Evolutionary conservation across 371 early-diverging fungal genomes (phyloP).

Genomic region (Haplosporangium sp.): DNA sequence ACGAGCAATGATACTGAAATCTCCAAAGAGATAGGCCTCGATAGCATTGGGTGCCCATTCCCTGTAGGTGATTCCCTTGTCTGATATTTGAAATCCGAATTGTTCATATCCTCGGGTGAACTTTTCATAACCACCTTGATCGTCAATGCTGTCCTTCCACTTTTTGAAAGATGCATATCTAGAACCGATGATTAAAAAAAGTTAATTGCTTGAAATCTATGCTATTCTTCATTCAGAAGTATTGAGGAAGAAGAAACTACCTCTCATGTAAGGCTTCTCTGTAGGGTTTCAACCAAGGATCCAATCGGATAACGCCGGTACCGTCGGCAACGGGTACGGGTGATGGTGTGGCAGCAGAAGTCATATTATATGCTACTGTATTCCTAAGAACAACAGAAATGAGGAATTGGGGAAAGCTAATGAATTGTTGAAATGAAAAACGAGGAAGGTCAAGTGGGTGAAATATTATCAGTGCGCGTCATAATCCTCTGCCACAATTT

Average conservation of each 20-base stretch:
- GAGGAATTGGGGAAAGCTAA: not conserved
- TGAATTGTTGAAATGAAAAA: not conserved
- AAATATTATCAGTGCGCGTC: too few species aligned
- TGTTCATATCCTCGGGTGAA: conserved; percentile 85
- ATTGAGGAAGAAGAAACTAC: conserved; percentile 41
- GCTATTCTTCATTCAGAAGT: too few species aligned
- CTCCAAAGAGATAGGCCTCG: conserved; percentile 89
- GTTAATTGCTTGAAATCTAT: too few species aligned
- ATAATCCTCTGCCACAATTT: too few species aligned
- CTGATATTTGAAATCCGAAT: conserved; percentile 79
- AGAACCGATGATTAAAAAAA: not conserved
- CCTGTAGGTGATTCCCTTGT: conserved; percentile 80
- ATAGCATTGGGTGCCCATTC: conserved; percentile 96
- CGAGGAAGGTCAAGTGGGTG: not conserved
- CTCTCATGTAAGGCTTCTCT: conserved; percentile 67
- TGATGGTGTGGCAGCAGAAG: not conserved
- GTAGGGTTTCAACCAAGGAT: conserved; percentile 81
- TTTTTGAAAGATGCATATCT: conserved; percentile 69
- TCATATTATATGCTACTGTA: not conserved
- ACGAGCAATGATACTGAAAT: conserved; percentile 77
- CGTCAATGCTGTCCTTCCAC: conserved; percentile 78
- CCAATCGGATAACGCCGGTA: conserved; percentile 73
- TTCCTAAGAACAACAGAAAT: not conserved
- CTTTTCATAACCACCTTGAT: conserved; percentile 81
- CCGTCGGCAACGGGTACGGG: conserved; percentile 55